Evolutionary conservation across 805 yeast genomes (phyloP).

Genomic region (Hanseniaspora lindneri): DNA sequence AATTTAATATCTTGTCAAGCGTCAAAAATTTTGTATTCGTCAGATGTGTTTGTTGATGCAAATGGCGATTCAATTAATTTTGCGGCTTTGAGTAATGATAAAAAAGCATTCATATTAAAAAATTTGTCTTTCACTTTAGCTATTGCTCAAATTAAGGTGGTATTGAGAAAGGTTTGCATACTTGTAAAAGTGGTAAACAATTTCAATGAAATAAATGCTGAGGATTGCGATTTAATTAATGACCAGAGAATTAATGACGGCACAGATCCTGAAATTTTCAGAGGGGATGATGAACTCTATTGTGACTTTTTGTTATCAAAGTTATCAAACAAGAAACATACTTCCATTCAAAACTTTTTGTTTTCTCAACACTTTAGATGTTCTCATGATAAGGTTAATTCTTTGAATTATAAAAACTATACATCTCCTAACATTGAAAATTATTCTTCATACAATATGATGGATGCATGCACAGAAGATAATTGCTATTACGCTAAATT

Average conservation of each 20-base stretch:
- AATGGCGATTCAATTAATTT: not conserved
- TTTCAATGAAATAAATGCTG: slow-evolving; percentile 23
- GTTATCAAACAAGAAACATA: slow-evolving; percentile 1
- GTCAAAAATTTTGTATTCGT: not conserved
- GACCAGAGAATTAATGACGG: slow-evolving; percentile 16
- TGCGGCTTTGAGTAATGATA: not conserved
- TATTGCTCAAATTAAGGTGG: slow-evolving; percentile 22
- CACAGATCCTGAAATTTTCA: slow-evolving; percentile 15
- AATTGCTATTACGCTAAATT: slow-evolving; percentile 10
- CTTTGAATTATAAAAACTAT: not conserved
- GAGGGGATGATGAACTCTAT: slow-evolving; percentile 2
- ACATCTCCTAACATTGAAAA: not conserved
- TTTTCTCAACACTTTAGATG: slow-evolving; percentile 2
- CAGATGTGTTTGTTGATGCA: not conserved
- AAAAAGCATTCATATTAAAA: not conserved
- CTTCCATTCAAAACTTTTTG: not conserved
- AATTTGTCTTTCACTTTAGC: slow-evolving; percentile 19
- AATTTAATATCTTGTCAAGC: not conserved
- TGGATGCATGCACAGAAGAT: not conserved
- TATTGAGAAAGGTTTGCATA: slow-evolving; percentile 26
- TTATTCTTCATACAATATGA: not conserved
- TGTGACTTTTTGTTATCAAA: slow-evolving; percentile 9
- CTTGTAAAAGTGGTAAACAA: slow-evolving; percentile 28
- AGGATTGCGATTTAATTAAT: slow-evolving; percentile 22
- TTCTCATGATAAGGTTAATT: not conserved